Base-by-base conservation (phyloP, 2,329 filamentous ascomycete genomes). In the Geosmithia putterillii region DNA sequence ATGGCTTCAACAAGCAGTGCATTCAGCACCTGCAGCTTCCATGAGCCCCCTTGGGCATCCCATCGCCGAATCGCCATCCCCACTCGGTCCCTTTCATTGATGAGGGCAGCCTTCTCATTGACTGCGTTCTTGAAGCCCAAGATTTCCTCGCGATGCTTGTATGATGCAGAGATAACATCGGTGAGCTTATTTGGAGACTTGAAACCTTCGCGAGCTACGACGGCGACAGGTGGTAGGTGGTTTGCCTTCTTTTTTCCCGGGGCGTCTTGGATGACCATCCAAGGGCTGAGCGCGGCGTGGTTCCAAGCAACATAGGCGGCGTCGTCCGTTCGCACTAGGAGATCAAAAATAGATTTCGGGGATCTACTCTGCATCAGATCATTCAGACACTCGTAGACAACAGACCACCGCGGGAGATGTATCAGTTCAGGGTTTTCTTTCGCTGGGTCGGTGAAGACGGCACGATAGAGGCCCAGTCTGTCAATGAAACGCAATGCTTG, bases 301-400 rank as follows among this genome's bases (percentile, higher is more conserved):
- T 84, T 66, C 88, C 89, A 95, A 7, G 82, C 75, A 38, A 82
- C 66, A 57, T 84, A 89, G n/a, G 62, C 57, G 17, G 82, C 81
- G 42, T 85, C 77, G 0, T 74, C 63, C 42, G 78, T 75, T 14
- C 70, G 71, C 9, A 88, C 61, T 2, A 94, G 69, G 2, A 70
- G 54, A 22, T 67, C 52, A 45, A 73, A 68, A 49, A 75, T 64
- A 15, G 72, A 71, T 1, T 66, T 66, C 1, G 67, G 64, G 2
- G 59, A 65, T 38, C 56, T 59, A 34, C 68, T 66, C 15, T 53
- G 52, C 19, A 63, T 54, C 14, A 86, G 59, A 15, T 65, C 58
- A 14, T 74, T 60, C 1, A 92, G 66, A 23, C 75, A 76, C 34
- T 79, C 66, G 55, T 90, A 90, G 4, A 74, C 76, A 2, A 69